These are phyloP conservation scores for Metschnikowia reukaufii DNA, from an alignment of 805 yeast genomes.

Conservation along the genomic window DNA sequence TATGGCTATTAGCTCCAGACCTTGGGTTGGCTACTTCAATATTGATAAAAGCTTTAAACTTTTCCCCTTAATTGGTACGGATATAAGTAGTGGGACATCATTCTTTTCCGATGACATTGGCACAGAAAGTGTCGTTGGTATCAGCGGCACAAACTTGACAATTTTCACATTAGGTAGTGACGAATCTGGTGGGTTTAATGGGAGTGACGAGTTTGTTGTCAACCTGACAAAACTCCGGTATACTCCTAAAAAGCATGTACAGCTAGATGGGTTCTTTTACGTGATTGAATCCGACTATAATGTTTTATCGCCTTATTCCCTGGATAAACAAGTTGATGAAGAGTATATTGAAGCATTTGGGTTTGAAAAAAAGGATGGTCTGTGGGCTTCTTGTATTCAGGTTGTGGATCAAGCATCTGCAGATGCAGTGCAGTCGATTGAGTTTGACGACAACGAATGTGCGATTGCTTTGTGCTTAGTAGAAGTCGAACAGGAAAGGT, in stretches of 20 bases:
- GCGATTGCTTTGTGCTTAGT: slow-evolving; percentile 40
- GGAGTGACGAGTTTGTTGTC: slow-evolving; percentile 28
- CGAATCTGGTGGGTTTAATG: slow-evolving; percentile 26
- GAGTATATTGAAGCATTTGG: slow-evolving; percentile 50
- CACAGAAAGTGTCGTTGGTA: slow-evolving; percentile 63
- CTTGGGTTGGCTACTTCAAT: slow-evolving; percentile 54
- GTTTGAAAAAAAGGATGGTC: slow-evolving; percentile 25
- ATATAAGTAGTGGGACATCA: slow-evolving; percentile 47
- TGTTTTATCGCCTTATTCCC: slow-evolving; percentile 30
- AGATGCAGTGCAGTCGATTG: slow-evolving; percentile 43
- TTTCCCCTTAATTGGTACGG: slow-evolving; percentile 47
- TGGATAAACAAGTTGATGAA: slow-evolving; percentile 22
- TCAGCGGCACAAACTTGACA: slow-evolving; percentile 49
- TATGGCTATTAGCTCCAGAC: slow-evolving; percentile 51
- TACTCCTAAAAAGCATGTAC: slow-evolving; percentile 48
- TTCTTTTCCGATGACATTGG: slow-evolving; percentile 64
- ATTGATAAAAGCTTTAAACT: slow-evolving; percentile 37
- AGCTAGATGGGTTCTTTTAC: slow-evolving; percentile 23
- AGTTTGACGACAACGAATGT: slow-evolving; percentile 44
- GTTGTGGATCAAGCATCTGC: slow-evolving; percentile 37
- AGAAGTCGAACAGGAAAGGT: slow-evolving; percentile 23
- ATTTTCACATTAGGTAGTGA: slow-evolving; percentile 55
- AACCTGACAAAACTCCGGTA: slow-evolving; percentile 44
- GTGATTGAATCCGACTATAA: slow-evolving; percentile 49
- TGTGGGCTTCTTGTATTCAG: slow-evolving; percentile 58